Conservation (phyloP, 2,329 filamentous ascomycete genomes). For the Talaromyces sp. region DNA sequence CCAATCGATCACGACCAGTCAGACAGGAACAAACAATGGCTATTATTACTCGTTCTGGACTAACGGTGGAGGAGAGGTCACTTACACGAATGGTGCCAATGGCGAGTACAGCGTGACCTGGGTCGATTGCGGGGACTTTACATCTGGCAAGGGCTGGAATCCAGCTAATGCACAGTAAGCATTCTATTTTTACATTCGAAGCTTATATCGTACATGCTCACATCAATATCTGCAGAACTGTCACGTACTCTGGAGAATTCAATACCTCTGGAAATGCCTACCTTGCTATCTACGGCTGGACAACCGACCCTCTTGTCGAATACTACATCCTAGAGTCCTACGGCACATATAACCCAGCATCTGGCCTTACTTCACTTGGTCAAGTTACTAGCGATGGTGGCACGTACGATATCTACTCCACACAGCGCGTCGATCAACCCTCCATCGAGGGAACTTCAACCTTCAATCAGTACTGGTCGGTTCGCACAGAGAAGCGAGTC, state of each 20-base stretch:
- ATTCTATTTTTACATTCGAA: not conserved
- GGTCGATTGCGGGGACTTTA: conserved; percentile 52
- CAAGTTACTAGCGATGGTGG: conserved; percentile 37
- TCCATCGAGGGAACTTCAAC: conserved; percentile 41
- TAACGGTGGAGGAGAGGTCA: conserved; percentile 32
- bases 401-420: conserved; percentile 38
- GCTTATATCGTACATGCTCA: not conserved
- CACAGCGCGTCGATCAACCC: conserved; percentile 36
- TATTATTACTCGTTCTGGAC: conserved; percentile 18
- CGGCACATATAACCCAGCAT: conserved; percentile 29
- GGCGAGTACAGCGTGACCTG: conserved; percentile 48
- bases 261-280: conserved; percentile 33
- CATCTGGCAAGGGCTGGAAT: conserved; percentile 59
- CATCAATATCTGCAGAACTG: not conserved
- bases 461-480: conserved; percentile 45
- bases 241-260: conserved; percentile 33
- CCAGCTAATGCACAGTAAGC: conserved; percentile 51
- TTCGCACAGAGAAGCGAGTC: conserved; percentile 35
- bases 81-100: conserved; percentile 45
- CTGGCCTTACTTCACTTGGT: conserved; percentile 29
- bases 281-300: conserved; percentile 43
- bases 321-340: conserved; percentile 40
- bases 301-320: conserved; percentile 35
- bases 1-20: conserved; percentile 9
- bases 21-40: conserved; percentile 6